phyloP scores from a whole-genome alignment of 345 rosid species.

The Sapria himalayana region DNA sequence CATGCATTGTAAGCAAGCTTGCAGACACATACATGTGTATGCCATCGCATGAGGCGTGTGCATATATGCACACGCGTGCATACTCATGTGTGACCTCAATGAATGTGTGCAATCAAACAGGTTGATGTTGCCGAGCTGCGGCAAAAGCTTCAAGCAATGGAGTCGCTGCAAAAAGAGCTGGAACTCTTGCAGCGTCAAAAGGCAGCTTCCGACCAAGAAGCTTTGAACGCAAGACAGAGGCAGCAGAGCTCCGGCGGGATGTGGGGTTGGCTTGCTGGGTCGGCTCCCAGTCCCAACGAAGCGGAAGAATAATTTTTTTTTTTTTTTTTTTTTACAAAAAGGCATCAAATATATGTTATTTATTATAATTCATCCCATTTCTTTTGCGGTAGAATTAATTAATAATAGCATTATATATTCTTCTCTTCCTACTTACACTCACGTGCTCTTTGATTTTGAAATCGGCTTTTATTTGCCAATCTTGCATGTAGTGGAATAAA shows the following conservation, averaged over 20 bases:
- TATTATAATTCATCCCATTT: not conserved
- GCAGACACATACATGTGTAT: no score
- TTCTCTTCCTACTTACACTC: not conserved
- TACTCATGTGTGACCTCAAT: no score
- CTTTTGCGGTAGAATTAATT: not conserved
- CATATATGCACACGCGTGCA: no score
- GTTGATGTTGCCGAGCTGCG: constrained; percentile 92
- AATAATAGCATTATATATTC: not conserved
- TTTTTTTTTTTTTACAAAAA: not conserved
- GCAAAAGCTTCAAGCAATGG: constrained; percentile 82
- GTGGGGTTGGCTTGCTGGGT: constrained; percentile 97
- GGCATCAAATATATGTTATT: not conserved
- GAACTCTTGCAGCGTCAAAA: constrained; percentile 86
- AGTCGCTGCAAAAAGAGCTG: constrained; percentile 65
- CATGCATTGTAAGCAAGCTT: not conserved
- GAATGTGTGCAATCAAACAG: constrained; percentile 16
- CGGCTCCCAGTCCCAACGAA: constrained; percentile 17
- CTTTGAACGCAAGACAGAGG: constrained; percentile 38
- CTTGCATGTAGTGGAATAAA: not conserved
- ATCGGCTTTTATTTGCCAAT: not conserved
- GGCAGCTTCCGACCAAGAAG: constrained; percentile 93
- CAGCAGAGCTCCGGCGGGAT: constrained; percentile 84
- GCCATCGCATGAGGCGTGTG: no score
- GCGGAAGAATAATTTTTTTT: not conserved
- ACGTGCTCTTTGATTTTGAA: not conserved